A percentile compares a stretch with the other conserved stretches of the same genome.
phyloP scores from a whole-genome alignment of 2,329 filamentous ascomycete species.

The Talaromyces sp. region DNA sequence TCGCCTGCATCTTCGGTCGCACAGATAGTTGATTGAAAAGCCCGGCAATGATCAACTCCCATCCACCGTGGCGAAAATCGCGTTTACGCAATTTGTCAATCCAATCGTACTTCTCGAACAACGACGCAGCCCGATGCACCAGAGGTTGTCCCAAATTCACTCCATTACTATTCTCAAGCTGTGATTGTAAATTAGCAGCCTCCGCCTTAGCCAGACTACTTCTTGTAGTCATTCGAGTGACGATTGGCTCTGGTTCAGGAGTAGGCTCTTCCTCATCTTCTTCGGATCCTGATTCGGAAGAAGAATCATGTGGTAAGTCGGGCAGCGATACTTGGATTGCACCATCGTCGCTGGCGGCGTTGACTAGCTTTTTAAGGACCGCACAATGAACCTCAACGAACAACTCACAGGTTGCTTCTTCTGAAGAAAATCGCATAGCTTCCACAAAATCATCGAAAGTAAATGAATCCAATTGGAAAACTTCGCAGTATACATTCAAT shows the following conservation, averaged over 20 bases:
- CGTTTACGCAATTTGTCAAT: slow-evolving; percentile 78
- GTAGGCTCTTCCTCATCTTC: slow-evolving; percentile 59
- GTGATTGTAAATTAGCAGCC: slow-evolving; percentile 65
- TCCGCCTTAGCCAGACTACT: slow-evolving; percentile 83
- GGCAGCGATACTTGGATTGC: slow-evolving; percentile 77
- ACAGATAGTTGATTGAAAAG: slow-evolving; percentile 81
- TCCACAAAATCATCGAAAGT: slow-evolving; percentile 96
- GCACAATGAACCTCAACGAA: slow-evolving; percentile 91
- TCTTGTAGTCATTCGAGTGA: slow-evolving; percentile 69
- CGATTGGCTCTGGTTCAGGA: slow-evolving; percentile 69
- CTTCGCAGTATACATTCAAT: slow-evolving; percentile 94
- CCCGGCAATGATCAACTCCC: slow-evolving; percentile 86
- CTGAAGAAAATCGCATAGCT: slow-evolving; percentile 74
- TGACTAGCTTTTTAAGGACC: slow-evolving; percentile 81
- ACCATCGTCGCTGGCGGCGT: slow-evolving; percentile 68
- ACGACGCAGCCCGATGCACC: slow-evolving; percentile 64
- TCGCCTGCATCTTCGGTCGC: slow-evolving; percentile 65
- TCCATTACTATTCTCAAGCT: slow-evolving; percentile 58
- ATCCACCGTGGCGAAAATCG: slow-evolving; percentile 83
- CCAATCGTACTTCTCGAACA: slow-evolving; percentile 75
- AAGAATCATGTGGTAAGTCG: slow-evolving; percentile 68
- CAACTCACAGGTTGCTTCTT: slow-evolving; percentile 74
- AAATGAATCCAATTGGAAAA: slow-evolving; percentile 92
- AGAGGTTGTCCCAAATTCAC: slow-evolving; percentile 33
- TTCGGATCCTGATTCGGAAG: slow-evolving; percentile 63